Conservation (phyloP, 1,284 basidiomycete genomes). For the Irpex lacteus region DNA sequence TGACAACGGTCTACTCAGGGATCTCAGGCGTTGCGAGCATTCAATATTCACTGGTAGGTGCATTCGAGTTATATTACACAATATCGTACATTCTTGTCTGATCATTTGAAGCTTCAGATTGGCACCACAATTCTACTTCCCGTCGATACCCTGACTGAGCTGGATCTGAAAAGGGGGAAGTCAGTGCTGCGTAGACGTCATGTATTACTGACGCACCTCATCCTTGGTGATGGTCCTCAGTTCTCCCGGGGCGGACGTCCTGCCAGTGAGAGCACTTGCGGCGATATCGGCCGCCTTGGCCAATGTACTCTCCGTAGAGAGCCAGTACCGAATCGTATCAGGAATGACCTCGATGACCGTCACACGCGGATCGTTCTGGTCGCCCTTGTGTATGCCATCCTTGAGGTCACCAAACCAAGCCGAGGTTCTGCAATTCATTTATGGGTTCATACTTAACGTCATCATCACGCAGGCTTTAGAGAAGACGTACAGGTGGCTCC, state of each 20-base stretch:
- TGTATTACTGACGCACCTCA: slow-evolving; percentile 44
- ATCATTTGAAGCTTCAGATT: neutral
- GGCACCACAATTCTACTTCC: neutral
- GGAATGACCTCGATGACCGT: slow-evolving; percentile 81
- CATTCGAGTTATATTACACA: neutral
- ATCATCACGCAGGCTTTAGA: neutral
- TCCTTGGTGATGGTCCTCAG: slow-evolving; percentile 58
- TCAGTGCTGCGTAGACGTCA: neutral
- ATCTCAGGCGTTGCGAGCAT: no score
- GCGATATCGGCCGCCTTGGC: slow-evolving; percentile 51
- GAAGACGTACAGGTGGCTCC: slow-evolving; percentile 52
- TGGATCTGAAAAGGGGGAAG: slow-evolving; percentile 1
- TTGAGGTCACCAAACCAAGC: slow-evolving; percentile 89
- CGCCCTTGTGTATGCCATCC: slow-evolving; percentile 85
- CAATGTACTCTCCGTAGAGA: slow-evolving; percentile 45
- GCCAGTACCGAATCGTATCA: slow-evolving; percentile 80
- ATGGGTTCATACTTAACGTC: neutral
- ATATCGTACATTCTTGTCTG: neutral
- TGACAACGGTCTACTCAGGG: no score
- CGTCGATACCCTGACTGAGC: slow-evolving; percentile 8
- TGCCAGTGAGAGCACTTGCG: slow-evolving; percentile 52
- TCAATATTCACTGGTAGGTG: no score
- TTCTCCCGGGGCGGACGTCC: slow-evolving; percentile 59
- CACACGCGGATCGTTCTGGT: slow-evolving; percentile 79
- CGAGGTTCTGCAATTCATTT: slow-evolving; percentile 40